These are phyloP conservation scores for Tetracentron sinense DNA, from an alignment of 164 flowering plant genomes.

Conservation along the genomic window DNA sequence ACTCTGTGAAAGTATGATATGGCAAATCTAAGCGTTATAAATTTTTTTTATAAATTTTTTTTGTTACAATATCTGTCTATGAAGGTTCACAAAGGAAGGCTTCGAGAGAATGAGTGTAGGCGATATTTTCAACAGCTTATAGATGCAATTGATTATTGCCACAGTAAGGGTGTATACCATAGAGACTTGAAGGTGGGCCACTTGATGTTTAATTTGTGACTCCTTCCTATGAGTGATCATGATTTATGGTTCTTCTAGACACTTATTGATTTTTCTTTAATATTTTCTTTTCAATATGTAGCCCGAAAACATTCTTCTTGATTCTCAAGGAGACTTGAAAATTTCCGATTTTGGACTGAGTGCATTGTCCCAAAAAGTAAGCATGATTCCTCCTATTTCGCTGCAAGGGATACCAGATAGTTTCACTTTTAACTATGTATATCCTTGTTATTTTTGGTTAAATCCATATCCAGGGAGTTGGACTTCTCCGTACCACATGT, in stretches of 20 bases:
- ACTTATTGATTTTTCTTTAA: slow-evolving; percentile 7
- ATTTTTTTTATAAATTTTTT: not conserved
- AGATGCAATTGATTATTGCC: slow-evolving; percentile 94
- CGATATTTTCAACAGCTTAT: slow-evolving; percentile 92
- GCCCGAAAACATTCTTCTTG: slow-evolving; percentile 99
- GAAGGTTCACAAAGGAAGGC: slow-evolving; percentile 76
- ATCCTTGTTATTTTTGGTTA: slow-evolving; percentile 4
- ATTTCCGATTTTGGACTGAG: slow-evolving; percentile 98
- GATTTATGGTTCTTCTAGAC: not conserved
- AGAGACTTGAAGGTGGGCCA: slow-evolving; percentile 83
- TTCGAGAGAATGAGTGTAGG: slow-evolving; percentile 62
- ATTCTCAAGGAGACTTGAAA: slow-evolving; percentile 74
- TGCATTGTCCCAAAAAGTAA: slow-evolving; percentile 82
- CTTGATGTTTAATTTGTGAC: not conserved
- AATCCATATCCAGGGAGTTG: slow-evolving; percentile 65
- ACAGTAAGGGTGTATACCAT: slow-evolving; percentile 87
- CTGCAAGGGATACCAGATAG: not conserved
- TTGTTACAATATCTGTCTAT: not conserved
- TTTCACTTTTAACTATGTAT: not conserved
- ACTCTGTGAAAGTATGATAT: too few species aligned
- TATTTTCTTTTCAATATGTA: slow-evolving; percentile 20
- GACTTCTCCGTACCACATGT: slow-evolving; percentile 91
- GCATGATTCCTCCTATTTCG: slow-evolving; percentile 14
- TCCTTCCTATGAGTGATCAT: not conserved
- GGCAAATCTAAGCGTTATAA: too few species aligned